Evolutionary conservation across 176 grass and related monocot species (phyloP).

Genomic region (Pontederia paniculata): DNA sequence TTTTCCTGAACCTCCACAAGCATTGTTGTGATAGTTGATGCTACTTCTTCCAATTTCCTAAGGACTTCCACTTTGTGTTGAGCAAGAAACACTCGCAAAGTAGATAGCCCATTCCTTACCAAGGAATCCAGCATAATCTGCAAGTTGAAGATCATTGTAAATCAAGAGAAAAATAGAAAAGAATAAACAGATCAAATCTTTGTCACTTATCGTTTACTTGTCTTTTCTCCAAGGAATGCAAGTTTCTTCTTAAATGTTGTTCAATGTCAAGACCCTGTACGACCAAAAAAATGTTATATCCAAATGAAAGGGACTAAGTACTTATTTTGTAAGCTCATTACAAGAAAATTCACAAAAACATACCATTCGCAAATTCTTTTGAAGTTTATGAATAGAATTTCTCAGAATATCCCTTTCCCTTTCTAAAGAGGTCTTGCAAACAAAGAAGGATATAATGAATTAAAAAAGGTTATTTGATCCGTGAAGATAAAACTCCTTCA

Average conservation of each 20-base stretch:
- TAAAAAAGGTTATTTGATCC: not conserved
- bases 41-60: slow-evolving; percentile 70
- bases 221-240: slow-evolving; percentile 51
- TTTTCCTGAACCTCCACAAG: slow-evolving; percentile 45
- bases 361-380: slow-evolving; percentile 95
- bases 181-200: slow-evolving; percentile 13
- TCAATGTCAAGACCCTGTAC: slow-evolving; percentile 80
- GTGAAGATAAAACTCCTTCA: not conserved
- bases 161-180: slow-evolving; percentile 14
- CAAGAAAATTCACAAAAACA: not conserved
- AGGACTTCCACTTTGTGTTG: slow-evolving; percentile 53
- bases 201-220: slow-evolving; percentile 27
- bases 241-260: slow-evolving; percentile 70
- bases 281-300: slow-evolving; percentile 18
- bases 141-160: slow-evolving; percentile 9
- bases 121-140: slow-evolving; percentile 53
- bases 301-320: slow-evolving; percentile 1
- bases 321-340: slow-evolving; percentile 16
- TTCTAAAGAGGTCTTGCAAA: slow-evolving; percentile 64
- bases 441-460: not conserved
- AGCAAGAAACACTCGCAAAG: slow-evolving; percentile 29
- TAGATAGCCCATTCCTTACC: slow-evolving; percentile 41
- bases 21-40: slow-evolving; percentile 33
- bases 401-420: slow-evolving; percentile 66
- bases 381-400: slow-evolving; percentile 71